Conservation (phyloP, 2,329 filamentous ascomycete genomes). For the Venturiaceae sp. region DNA sequence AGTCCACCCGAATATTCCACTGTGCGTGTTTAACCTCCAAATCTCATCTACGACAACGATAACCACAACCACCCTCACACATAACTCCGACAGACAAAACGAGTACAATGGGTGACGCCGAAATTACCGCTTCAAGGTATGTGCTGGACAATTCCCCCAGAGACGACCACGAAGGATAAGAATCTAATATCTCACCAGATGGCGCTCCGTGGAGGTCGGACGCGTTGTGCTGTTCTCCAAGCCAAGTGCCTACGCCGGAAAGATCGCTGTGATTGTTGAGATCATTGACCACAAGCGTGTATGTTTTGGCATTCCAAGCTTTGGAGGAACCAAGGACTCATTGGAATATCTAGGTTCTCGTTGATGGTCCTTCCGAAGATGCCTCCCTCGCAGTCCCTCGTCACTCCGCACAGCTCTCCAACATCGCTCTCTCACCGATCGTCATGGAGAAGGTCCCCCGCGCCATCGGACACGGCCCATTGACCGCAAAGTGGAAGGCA, state of each 20-base stretch:
- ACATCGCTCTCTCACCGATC: conserved; percentile 82
- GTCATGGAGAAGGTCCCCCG: conserved; percentile 79
- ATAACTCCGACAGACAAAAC: conserved; percentile 8
- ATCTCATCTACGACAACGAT: too few species aligned
- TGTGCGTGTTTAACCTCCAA: too few species aligned
- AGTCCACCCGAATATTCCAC: too few species aligned
- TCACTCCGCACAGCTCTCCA: conserved; percentile 72
- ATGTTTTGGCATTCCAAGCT: conserved; percentile 41
- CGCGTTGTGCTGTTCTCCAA: conserved; percentile 82
- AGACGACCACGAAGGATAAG: background rate
- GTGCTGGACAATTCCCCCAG: background rate
- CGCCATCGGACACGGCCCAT: conserved; percentile 67
- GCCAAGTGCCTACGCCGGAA: conserved; percentile 60
- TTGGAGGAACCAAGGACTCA: conserved; percentile 16
- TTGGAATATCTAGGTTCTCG: conserved; percentile 61
- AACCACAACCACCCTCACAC: background rate
- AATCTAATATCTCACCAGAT: conserved; percentile 32
- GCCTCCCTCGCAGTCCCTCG: conserved; percentile 72
- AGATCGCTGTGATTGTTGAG: conserved; percentile 87
- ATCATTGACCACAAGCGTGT: conserved; percentile 99
- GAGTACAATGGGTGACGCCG: conserved; percentile 37
- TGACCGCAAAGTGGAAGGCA: conserved; percentile 88
- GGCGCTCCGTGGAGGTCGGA: conserved; percentile 98
- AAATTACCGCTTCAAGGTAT: conserved; percentile 35
- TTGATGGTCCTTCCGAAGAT: conserved; percentile 86